These are phyloP conservation scores for Sherardia arvensis DNA, from an alignment of 257 asterid species.

Conservation along the genomic window DNA sequence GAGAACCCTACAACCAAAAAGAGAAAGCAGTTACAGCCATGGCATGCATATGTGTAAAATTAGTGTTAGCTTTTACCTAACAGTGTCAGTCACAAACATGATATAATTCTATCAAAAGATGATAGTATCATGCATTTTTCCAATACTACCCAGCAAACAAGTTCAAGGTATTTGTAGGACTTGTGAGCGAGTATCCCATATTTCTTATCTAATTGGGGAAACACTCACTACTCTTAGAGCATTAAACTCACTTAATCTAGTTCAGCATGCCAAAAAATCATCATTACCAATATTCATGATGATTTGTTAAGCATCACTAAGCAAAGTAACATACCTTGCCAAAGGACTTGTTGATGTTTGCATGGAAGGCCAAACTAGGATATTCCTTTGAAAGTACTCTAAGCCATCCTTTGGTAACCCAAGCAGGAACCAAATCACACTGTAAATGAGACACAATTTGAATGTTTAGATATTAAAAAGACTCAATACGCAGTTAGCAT, in stretches of 20 bases:
- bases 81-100: neutral
- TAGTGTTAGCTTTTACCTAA: neutral
- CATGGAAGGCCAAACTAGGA: slow-evolving; percentile 93
- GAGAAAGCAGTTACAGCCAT: too few relatives aligned
- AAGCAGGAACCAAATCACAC: slow-evolving; percentile 97
- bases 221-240: neutral
- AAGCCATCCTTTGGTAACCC: slow-evolving; percentile 98
- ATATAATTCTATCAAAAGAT: neutral
- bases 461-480: neutral
- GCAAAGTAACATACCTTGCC: slow-evolving; percentile 58
- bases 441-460: slow-evolving; percentile 7
- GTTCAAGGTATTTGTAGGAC: too few relatives aligned
- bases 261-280: neutral
- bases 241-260: neutral
- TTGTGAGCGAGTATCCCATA: too few relatives aligned
- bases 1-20: slow-evolving; percentile 55
- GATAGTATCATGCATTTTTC: too few relatives aligned
- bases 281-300: too few relatives aligned
- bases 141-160: too few relatives aligned
- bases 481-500: neutral
- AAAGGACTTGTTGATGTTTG: slow-evolving; percentile 87
- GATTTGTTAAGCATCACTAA: neutral
- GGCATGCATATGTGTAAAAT: neutral
- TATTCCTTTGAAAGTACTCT: slow-evolving; percentile 73
- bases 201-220: neutral